These are phyloP conservation scores for Taiozyma sp. DNA, from an alignment of 1,139 yeast genomes.

Conservation along the genomic window DNA sequence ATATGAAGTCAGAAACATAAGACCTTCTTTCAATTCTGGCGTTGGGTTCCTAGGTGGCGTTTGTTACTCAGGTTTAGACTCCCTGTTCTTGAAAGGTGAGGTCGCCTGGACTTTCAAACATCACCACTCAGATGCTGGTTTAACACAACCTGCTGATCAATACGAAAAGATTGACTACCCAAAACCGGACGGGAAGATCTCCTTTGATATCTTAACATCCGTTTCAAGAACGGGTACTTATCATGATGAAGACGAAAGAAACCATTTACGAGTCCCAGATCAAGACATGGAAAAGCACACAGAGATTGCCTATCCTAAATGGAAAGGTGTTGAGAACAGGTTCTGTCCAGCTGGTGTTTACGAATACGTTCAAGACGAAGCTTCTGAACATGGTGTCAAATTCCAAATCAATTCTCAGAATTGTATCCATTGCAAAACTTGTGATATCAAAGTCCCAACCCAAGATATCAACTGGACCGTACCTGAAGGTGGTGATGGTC, in stretches of 20 bases:
- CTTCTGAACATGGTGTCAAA: constrained; percentile 54
- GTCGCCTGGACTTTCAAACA: constrained; percentile 88
- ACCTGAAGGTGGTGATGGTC: constrained; percentile 99
- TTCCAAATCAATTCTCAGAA: constrained; percentile 94
- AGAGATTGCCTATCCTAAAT: constrained; percentile 62
- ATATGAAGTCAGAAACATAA: constrained; percentile 75
- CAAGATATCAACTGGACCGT: constrained; percentile 95
- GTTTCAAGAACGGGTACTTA: constrained; percentile 95
- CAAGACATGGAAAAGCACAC: constrained; percentile 72
- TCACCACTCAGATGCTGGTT: constrained; percentile 63
- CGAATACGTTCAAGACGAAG: constrained; percentile 76
- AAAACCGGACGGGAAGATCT: constrained; percentile 86
- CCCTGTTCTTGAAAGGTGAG: constrained; percentile 69
- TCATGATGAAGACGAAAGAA: constrained; percentile 91
- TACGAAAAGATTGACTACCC: constrained; percentile 79
- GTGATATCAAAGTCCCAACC: constrained; percentile 93
- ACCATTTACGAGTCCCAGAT: constrained; percentile 77
- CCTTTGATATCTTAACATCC: constrained; percentile 88
- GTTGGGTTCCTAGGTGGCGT: constrained; percentile 78
- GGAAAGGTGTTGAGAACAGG: constrained; percentile 80
- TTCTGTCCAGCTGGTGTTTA: constrained; percentile 99
- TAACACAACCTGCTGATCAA: constrained; percentile 63
- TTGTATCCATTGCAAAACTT: constrained; percentile 96
- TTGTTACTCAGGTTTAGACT: constrained; percentile 79
- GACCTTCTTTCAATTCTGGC: constrained; percentile 79